A percentile compares a stretch with the other conserved stretches of the same genome.
Evolutionary conservation across 1,284 basidiomycete species (phyloP).

Genomic region (Cryptococcus amylolentus): DNA sequence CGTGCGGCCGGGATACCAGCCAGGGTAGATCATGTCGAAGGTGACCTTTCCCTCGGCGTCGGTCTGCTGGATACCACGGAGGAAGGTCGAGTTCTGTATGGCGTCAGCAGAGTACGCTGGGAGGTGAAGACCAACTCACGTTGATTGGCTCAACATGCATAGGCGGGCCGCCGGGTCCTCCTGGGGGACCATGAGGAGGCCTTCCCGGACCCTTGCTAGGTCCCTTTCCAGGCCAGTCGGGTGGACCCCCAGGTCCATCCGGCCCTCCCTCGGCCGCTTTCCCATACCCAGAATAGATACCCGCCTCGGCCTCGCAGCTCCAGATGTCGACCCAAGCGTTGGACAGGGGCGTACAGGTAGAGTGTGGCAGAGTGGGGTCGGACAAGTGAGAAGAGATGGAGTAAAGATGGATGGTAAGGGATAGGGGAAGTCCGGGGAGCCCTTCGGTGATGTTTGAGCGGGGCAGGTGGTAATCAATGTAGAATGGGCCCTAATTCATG

Average conservation of each 20-base stretch:
- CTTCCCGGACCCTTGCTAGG: slow-evolving; percentile 7
- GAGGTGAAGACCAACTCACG: background rate
- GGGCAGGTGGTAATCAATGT: slow-evolving; percentile 16
- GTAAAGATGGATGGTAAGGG: slow-evolving; percentile 13
- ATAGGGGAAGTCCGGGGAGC: slow-evolving; percentile 14
- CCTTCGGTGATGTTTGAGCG: slow-evolving; percentile 16
- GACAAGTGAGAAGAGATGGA: slow-evolving; percentile 15
- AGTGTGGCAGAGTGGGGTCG: background rate
- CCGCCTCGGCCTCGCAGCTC: slow-evolving; percentile 13
- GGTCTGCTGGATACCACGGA: slow-evolving; percentile 23
- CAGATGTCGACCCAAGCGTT: slow-evolving; percentile 25
- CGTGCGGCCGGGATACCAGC: slow-evolving; percentile 26
- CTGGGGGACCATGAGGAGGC: slow-evolving; percentile 5
- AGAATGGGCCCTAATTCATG: slow-evolving; percentile 22
- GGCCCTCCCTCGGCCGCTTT: slow-evolving; percentile 8
- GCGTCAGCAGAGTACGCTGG: background rate
- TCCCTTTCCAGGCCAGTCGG: background rate
- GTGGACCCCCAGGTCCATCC: slow-evolving; percentile 7
- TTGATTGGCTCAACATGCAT: slow-evolving; percentile 7
- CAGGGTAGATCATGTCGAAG: slow-evolving; percentile 24
- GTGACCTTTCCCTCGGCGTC: slow-evolving; percentile 14
- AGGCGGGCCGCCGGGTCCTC: slow-evolving; percentile 7
- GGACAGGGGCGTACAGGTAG: slow-evolving; percentile 12
- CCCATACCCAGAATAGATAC: slow-evolving; percentile 19
- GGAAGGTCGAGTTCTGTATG: slow-evolving; percentile 26